Conservation (phyloP, 2,329 filamentous ascomycete genomes). For the Colletotrichum coccodes region DNA sequence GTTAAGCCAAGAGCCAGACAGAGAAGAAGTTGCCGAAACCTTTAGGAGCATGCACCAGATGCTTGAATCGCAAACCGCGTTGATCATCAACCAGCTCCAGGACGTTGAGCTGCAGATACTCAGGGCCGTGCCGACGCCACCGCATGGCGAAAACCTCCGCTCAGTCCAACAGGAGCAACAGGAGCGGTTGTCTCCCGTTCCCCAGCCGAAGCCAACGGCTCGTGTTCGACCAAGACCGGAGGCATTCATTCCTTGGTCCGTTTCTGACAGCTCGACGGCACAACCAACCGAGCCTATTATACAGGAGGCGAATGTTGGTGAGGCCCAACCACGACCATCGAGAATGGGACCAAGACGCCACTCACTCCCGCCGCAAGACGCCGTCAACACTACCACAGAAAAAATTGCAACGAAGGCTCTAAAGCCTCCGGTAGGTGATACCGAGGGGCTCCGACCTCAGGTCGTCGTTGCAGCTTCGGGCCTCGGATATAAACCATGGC, state of each 20-base stretch:
- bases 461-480: neutral
- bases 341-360: no score
- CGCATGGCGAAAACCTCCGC: neutral
- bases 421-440: neutral
- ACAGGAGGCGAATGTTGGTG: no score
- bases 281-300: neutral
- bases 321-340: no score
- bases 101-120: neutral
- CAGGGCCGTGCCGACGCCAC: neutral
- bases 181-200: neutral
- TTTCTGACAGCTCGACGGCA: neutral
- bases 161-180: neutral
- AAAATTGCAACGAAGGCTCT: no score
- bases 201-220: neutral
- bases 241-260: neutral
- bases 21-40: neutral
- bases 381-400: neutral
- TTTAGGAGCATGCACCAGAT: neutral
- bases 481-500: neutral
- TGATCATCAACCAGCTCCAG: constrained; percentile 6
- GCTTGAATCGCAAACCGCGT: neutral
- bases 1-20: neutral
- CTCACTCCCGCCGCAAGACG: neutral
- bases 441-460: neutral
- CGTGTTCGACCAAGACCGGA: neutral